Evolutionary conservation across 2,329 filamentous ascomycete species (phyloP).

Genomic region (Chaetomium sp.): DNA sequence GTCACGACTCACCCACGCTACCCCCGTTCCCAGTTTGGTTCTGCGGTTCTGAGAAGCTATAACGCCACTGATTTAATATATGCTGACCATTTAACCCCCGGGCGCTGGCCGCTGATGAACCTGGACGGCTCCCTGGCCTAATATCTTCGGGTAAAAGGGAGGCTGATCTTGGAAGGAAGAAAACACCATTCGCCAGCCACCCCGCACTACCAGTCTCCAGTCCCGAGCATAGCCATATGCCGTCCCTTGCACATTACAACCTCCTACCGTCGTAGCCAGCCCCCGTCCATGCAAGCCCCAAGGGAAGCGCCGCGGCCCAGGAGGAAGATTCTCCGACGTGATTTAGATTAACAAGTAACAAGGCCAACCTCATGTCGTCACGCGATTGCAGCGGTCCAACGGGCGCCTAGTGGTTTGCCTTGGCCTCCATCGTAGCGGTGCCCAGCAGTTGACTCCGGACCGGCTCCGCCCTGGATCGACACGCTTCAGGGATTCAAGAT

Average conservation of each 20-base stretch:
- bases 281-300: slow-evolving; percentile 6
- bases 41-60: slow-evolving; percentile 33
- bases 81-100: slow-evolving; percentile 33
- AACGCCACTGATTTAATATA: slow-evolving; percentile 32
- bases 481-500: slow-evolving; percentile 9
- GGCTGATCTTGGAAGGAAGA: slow-evolving; percentile 23
- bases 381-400: slow-evolving; percentile 32
- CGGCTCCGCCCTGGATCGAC: slow-evolving; percentile 18
- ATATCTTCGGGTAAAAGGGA: slow-evolving; percentile 36
- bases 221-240: slow-evolving; percentile 20
- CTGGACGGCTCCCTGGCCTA: slow-evolving; percentile 23
- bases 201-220: slow-evolving; percentile 23
- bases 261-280: slow-evolving; percentile 9
- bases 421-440: slow-evolving; percentile 20
- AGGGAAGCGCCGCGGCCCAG: slow-evolving; percentile 14
- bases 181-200: neutral
- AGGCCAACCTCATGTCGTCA: slow-evolving; percentile 29
- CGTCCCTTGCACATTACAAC: slow-evolving; percentile 17
- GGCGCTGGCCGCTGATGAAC: slow-evolving; percentile 26
- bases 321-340: slow-evolving; percentile 28
- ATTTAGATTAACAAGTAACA: slow-evolving; percentile 31
- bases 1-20: neutral
- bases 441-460: slow-evolving; percentile 27
- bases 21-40: slow-evolving; percentile 26
- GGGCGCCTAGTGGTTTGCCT: slow-evolving; percentile 21